Evolutionary conservation across 2,329 filamentous ascomycete genomes (phyloP), one percentile per base, ranked within the genome.

Genomic region (Colletotrichum truncatum): DNA sequence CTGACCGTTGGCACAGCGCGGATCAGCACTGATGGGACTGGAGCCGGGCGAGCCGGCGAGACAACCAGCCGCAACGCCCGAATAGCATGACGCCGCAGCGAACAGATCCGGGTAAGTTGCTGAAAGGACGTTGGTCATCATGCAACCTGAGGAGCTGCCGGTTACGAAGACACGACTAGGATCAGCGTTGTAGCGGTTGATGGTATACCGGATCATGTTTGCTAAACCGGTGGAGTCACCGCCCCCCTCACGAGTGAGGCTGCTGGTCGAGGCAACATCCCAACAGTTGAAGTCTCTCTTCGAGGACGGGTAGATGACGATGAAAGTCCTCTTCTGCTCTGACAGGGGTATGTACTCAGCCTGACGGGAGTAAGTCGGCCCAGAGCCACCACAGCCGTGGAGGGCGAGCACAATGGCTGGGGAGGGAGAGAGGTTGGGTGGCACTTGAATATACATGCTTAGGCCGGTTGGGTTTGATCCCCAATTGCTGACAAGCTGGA

Each of bases 131-230:
- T 80, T 78, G 23, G 73, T 76, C 75, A 77, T 77, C 71, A 77
- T 78, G 8, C 71, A 75, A 1, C 76, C 76, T 1, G 74, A 76
- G 2, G 68, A 72, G 3, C 70, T 69, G 0, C 84, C 84, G 2
- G 81, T 83, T 1, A 80, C 80, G 57, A 78, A 85, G 3, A 86
- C 82, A 32, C 77, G 77, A 43, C 70, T 73, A 6, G 78, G 68
- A 67, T 86, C 79, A 28, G 77, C 82, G 12, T 74, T 74, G 73
- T 85, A 85, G 56, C 77, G 78, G 9, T 69, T 66, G 12, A 85
- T 72, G 3, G 83, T 75, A 66, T 83, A 85, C 25, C 74, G 75
- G 28, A 85, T 82, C 84, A 86, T 85, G 67, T 81, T 83, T 9
- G 80, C 80, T 62, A 86, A 82, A 0, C 78, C 77, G 18, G 80